Conservation (phyloP, 768 basidiomycete species). For the Mycena kentingensis region DNA sequence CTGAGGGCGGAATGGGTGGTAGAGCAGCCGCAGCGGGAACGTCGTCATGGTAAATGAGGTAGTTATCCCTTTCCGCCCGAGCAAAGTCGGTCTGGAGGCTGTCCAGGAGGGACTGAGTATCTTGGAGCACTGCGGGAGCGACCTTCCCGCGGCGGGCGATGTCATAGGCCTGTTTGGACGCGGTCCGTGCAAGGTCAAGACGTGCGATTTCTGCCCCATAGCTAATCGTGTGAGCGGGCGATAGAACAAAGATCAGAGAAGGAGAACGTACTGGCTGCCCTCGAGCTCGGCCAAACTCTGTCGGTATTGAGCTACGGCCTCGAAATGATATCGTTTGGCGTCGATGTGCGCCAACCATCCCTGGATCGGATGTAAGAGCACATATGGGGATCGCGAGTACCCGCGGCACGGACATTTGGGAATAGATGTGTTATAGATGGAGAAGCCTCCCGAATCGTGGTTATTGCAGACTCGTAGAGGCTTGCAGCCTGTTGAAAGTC, state of each 20-base stretch:
- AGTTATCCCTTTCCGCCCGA: constrained; percentile 88
- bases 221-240: constrained; percentile 39
- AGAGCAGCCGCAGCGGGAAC: constrained; percentile 75
- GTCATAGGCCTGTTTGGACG: constrained; percentile 72
- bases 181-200: constrained; percentile 62
- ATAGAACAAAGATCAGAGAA: not conserved
- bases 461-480: constrained; percentile 58
- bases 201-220: constrained; percentile 89
- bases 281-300: constrained; percentile 89
- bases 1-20: constrained; percentile 59
- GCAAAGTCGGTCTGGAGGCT: constrained; percentile 64
- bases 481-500: constrained; percentile 50
- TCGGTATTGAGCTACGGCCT: constrained; percentile 85
- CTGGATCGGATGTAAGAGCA: constrained; percentile 39
- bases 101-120: constrained; percentile 80
- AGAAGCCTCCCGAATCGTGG: constrained; percentile 44
- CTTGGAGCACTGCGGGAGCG: constrained; percentile 65
- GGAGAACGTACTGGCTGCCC: constrained; percentile 56
- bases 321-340: constrained; percentile 83
- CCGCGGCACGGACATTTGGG: constrained; percentile 49
- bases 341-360: constrained; percentile 81
- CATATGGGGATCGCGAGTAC: not conserved
- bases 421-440: constrained; percentile 49
- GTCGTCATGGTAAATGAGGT: constrained; percentile 91
- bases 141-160: constrained; percentile 65